Base-by-base conservation (phyloP, 2,329 filamentous ascomycete species). In the Cladorrhinum sp. region DNA sequence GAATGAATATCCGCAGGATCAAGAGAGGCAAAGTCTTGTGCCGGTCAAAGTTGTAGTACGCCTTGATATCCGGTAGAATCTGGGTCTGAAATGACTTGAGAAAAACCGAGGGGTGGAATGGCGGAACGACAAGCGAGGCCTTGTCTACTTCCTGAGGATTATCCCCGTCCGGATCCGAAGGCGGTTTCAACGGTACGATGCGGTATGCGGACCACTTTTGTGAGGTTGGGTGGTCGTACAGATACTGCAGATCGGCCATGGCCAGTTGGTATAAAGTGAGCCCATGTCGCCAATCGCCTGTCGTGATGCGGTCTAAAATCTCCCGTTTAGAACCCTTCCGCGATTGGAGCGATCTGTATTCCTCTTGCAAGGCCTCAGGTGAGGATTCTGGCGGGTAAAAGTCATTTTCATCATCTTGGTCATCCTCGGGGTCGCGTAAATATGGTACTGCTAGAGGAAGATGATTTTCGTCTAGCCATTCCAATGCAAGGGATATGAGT, bases 101-200 rank as follows among this genome's bases (percentile, higher is more conserved):
- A 72, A 96, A 96, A 0, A 88, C 90, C 3, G 89, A 85, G 1
- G 91, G 89, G 69, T 96, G 90, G 68, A 95, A 91, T 16, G 88
- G 86, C 10, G 91, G 91, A 53, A 88, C 76, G 2, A 73, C 70
- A 29, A 86, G 72, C 6, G 79, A 77, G 64, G 76, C 72, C 52
- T 75, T 73, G 68, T 85, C 79, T 13, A 77, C 68, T 61, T 74
- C 73, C 45, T 77, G 72, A 9, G 73, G 65, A 32, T 75, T 62
- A 36, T 71, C 76, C 54, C 78, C 78, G 25, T 77, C 75, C 29
- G 65, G 69, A 57, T 73, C 70, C 6, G 57, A 72, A 64, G 27
- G 66, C 58, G 78, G 75, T 3, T 76, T 77, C 9, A 88, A 72
- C 1, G 79, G 83, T 8, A 84, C 73, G 20, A 89, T 81, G 63